A percentile compares a stretch with the other conserved stretches of the same genome.
phyloP scores from a whole-genome alignment of 2,329 filamentous ascomycete genomes.

The Eurotiales sp. region DNA sequence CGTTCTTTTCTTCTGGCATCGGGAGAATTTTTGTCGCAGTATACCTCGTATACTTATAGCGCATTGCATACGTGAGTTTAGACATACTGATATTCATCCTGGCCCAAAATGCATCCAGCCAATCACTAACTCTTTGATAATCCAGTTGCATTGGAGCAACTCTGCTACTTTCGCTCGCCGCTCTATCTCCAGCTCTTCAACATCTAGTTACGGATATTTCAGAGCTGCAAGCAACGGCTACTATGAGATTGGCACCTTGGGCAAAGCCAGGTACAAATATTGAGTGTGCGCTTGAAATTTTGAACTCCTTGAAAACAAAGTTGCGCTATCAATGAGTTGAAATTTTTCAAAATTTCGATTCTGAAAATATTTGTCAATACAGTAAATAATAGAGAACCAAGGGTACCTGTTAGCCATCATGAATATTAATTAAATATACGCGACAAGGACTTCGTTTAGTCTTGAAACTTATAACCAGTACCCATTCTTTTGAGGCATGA shows the following conservation, averaged over 20 bases:
- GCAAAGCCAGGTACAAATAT: not conserved
- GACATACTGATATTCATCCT: not conserved
- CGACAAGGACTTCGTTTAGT: too few species aligned
- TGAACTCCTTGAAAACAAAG: not conserved
- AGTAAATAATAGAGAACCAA: too few species aligned
- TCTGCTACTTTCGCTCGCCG: not conserved
- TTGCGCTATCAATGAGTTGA: not conserved
- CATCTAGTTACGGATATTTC: not conserved
- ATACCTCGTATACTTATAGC: not conserved
- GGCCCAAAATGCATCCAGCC: too few species aligned
- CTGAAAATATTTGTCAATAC: too few species aligned
- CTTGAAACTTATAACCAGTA: too few species aligned
- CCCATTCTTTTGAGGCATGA: too few species aligned
- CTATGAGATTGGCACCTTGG: not conserved
- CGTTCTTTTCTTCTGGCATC: slow-evolving; percentile 6
- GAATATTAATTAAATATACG: not conserved
- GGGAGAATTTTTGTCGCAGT: not conserved
- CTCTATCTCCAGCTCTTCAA: not conserved
- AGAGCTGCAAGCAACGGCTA: not conserved
- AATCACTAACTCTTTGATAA: not conserved
- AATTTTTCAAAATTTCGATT: too few species aligned
- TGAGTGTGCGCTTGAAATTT: slow-evolving; percentile 1
- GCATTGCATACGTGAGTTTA: not conserved
- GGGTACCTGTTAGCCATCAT: too few species aligned
- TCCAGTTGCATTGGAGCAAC: not conserved